Conservation (phyloP, 192 early-diverging fungal genomes). For the Martensiomyces pterosporus region DNA sequence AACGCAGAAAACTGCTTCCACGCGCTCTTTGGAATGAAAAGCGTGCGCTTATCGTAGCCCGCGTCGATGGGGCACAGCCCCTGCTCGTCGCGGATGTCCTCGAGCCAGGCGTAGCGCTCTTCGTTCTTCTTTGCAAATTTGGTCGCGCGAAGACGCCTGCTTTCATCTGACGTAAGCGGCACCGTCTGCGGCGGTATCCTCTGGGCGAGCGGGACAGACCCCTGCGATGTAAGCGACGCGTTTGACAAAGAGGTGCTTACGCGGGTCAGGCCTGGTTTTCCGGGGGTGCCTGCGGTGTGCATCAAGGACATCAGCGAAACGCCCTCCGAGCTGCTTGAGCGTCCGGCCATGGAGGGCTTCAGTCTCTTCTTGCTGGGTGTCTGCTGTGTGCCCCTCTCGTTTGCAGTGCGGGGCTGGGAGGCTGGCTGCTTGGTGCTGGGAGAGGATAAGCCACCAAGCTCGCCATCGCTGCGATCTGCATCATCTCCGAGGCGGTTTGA, state of each 20-base stretch:
- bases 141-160: slow-evolving; percentile 51
- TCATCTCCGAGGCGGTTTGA: no score
- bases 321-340: slow-evolving; percentile 21
- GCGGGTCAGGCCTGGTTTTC: slow-evolving; percentile 8
- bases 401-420: no score
- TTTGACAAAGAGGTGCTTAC: slow-evolving; percentile 18
- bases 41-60: slow-evolving; percentile 90
- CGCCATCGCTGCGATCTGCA: no score
- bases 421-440: no score
- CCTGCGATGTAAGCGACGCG: slow-evolving; percentile 11
- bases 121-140: slow-evolving; percentile 85
- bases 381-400: no score
- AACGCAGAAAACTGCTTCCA: slow-evolving; percentile 91
- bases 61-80: slow-evolving; percentile 60
- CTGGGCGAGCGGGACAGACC: slow-evolving; percentile 15
- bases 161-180: slow-evolving; percentile 19
- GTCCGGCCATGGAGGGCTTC: slow-evolving; percentile 3
- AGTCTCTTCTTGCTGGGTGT: slow-evolving; percentile 14
- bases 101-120: slow-evolving; percentile 82
- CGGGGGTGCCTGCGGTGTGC: neutral
- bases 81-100: slow-evolving; percentile 75
- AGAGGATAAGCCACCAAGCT: no score
- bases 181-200: slow-evolving; percentile 12
- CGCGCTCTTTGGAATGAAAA: slow-evolving; percentile 72
- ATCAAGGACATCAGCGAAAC: slow-evolving; percentile 13